Evolutionary conservation across 306 rosid species (phyloP), one percentile per base, ranked within the genome.

Genomic region (Argentina anserina): DNA sequence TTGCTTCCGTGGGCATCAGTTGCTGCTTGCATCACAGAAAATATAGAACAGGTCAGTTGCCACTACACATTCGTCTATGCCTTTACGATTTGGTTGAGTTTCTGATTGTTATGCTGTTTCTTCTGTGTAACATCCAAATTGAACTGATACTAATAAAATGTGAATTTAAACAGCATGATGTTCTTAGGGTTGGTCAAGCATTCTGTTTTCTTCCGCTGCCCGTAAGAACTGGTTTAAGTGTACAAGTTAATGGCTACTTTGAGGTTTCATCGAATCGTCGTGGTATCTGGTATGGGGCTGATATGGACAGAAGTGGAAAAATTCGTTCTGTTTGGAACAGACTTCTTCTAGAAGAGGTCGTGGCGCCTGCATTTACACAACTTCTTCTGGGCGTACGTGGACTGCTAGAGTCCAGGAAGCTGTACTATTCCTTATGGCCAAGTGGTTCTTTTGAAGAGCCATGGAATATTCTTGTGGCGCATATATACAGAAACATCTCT

Each of bases 261-360:
- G 98, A 93, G 88, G 94, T 93, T 59, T 85, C 96, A 52, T 91
- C 98, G 28, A 91, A 93, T 74, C 98, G 98, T 47, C 98, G 98
- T 84, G 98, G 98, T 71, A 93, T 93, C 78, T 93, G 98, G 98
- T 89, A 86, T 80, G 97, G 98, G 75, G 96, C 81, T 86, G 98
- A 93, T 90, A 93, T 93, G 98, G 98, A 93, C 82, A 87, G 96
- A 84, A 88, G 95, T 75, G 98, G 98, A 70, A 93, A 85, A 81
- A 88, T 93, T 81, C 98, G 98, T 76, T 91, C 98, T 63, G 76
- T 66, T 67, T 93, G 98, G 98, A 93, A 93, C 85, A 91, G 84
- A 82, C 92, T 93, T 75, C 96, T 93, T 84, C 75, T 93, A 74
- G 94, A 93, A 81, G 98, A 93, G 73, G 79, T 85, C 71, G 96